phyloP scores from a whole-genome alignment of 345 rosid genomes.

The Eucalyptus camaldulensis region DNA sequence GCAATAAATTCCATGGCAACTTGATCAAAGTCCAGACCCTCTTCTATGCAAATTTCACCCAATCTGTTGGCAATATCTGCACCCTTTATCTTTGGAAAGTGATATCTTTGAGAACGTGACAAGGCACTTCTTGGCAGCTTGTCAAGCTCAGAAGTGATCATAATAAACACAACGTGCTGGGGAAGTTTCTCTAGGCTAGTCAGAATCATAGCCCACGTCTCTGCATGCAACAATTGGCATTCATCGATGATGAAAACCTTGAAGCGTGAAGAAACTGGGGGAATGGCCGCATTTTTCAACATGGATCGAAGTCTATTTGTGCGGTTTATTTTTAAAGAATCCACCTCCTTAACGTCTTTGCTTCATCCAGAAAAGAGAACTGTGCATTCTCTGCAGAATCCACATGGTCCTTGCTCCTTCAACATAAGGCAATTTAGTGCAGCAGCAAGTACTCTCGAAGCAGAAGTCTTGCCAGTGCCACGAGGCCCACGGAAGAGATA shows the following conservation, averaged over 20 bases:
- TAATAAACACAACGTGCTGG: constrained; percentile 54
- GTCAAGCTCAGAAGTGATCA: constrained; percentile 79
- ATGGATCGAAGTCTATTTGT: constrained; percentile 44
- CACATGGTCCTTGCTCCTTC: constrained; percentile 75
- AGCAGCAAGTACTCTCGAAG: constrained; percentile 84
- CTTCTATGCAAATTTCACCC: constrained; percentile 54
- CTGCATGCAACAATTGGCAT: constrained; percentile 70
- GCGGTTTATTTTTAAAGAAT: constrained; percentile 55
- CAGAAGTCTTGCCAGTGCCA: constrained; percentile 88
- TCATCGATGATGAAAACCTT: constrained; percentile 79
- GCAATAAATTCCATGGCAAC: constrained; percentile 79
- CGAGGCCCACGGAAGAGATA: constrained; percentile 93
- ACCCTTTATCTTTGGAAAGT: constrained; percentile 66
- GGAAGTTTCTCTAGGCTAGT: constrained; percentile 59
- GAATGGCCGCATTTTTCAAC: constrained; percentile 45
- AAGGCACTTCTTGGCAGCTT: constrained; percentile 68
- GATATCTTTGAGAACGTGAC: constrained; percentile 69
- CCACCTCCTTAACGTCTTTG: constrained; percentile 68
- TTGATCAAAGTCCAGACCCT: constrained; percentile 65
- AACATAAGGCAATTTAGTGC: constrained; percentile 81
- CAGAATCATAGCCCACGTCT: constrained; percentile 65
- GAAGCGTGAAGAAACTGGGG: constrained; percentile 66
- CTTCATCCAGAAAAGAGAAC: constrained; percentile 54
- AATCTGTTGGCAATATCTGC: constrained; percentile 51
- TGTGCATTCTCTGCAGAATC: constrained; percentile 70